Evolutionary conservation across 495 filamentous ascomycete species (phyloP), one percentile per base, ranked within the genome.

Genomic region (Neurospora tetrasperma): DNA sequence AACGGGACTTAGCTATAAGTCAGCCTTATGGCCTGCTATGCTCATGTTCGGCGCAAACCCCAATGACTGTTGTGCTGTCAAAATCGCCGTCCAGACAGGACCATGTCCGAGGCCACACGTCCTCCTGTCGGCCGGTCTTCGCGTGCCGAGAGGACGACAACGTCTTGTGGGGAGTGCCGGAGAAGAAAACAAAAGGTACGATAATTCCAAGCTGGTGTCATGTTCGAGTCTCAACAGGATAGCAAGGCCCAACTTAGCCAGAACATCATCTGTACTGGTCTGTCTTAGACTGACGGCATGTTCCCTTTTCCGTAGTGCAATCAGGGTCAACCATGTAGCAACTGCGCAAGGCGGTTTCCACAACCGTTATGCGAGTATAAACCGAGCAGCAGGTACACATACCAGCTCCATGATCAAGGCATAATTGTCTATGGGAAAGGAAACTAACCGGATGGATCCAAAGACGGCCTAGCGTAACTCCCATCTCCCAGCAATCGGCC

Each of bases 171-270:
- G 2, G 82, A 83, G 74, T 83, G 82, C 59, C 77, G 82, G 69
- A 72, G 82, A 69, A 75, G 82, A 74, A 83, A 83, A 70, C 82
- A 83, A 70, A 82, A 79, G 80, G 82, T 83, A 75, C 38, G 72
- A 41, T 66, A 39, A 23, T 11, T 69, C 31, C 27, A 39, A 31
- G 44, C 43, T 11, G 8, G 16, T 18, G 68, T 42, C 69, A 18
- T 62, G 20, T 73, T 35, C 54, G 23, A 35, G 27, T 10, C 14
- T 18, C 27, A 35, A 66, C 14, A 31, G 54, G 27, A 38, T 35
- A 38, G 27, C 54, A 31, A 35, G 7, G 20, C 31, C 54, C 27
- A 66, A 14, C 35, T 59, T 66, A 66, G 35, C 54, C 23, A 66
- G 16, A 71, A 20, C 31, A 71, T n/a, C 27, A 38, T 71, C 12